Evolutionary conservation across 306 rosid species (phyloP), one percentile per base, ranked within the genome.

Genomic region (Quercus parvula): DNA sequence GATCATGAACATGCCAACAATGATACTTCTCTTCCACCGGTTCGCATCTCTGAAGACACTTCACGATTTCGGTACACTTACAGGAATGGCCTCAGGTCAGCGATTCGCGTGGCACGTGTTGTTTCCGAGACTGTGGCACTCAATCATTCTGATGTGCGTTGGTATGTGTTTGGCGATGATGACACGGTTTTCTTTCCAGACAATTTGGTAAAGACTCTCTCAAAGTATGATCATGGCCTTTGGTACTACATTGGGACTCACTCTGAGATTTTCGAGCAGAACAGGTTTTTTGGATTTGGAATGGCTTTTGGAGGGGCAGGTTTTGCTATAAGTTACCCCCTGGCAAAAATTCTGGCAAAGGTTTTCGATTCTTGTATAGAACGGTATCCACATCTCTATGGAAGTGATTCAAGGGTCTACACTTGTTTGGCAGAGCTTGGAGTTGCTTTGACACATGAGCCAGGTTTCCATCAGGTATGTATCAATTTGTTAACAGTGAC

Each of bases 231-330:
- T 75, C 91, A 92, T 35, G 71, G 71, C 33, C 87, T 89, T 7
- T 92, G 99, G 97, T 89, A 95, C 85, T 95, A 95, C 75, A 77
- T 95, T n/a, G 97, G 99, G 55, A 35, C 96, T 5, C 86, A 90
- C 78, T 95, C 97, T 0, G 97, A 95, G 89, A 85, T 85, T 15
- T 89, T 85, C 41, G 90, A 87, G 75, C 96, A 92, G 82, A 91
- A 89, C 79, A 81, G 77, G 27, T 1, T 77, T 6, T 92, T 92
- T 25, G 88, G 91, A 13, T 92, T 90, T 66, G 92, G 84, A 19
- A 95, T 92, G 98, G 99, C 97, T 74, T 91, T 87, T 71, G 95
- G 95, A 4, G 99, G 99, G 20, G 99, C 94, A 7, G 99, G 98
- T 70, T 91, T 95, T 66, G 99, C 95, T 68, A 83, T 95, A 66